Evolutionary conservation across 768 basidiomycete genomes (phyloP).

Genomic region (Russula emetica): DNA sequence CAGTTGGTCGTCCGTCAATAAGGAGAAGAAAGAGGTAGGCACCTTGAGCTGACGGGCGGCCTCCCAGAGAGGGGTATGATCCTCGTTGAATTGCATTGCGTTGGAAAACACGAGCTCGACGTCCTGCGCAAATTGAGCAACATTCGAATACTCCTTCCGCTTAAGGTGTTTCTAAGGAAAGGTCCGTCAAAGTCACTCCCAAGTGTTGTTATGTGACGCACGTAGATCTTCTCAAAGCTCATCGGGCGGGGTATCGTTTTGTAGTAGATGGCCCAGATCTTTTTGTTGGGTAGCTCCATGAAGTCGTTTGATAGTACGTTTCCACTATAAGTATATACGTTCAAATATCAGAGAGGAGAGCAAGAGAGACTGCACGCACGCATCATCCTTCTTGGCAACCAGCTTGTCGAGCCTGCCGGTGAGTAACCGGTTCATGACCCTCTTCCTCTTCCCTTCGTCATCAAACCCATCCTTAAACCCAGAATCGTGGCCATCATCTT

Average conservation of each 20-base stretch:
- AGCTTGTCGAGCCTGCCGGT: conserved; percentile 69
- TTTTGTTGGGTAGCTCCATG: conserved; percentile 78
- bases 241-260: conserved; percentile 73
- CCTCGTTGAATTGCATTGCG: conserved; percentile 83
- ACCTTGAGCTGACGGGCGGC: conserved; percentile 68
- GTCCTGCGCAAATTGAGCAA: conserved; percentile 74
- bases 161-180: conserved; percentile 67
- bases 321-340: conserved; percentile 43
- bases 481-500: conserved; percentile 38
- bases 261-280: conserved; percentile 77
- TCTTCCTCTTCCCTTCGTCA: conserved; percentile 49
- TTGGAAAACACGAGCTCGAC: conserved; percentile 90
- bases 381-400: conserved; percentile 63
- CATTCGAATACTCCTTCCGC: conserved; percentile 66
- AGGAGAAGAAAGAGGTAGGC: conserved; percentile 30
- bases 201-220: conserved; percentile 39
- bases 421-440: conserved; percentile 58
- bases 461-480: conserved; percentile 43
- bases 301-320: conserved; percentile 68
- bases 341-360: conserved; percentile 13
- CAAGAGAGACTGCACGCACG: conserved; percentile 43
- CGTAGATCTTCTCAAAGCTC: conserved; percentile 72
- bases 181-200: background rate
- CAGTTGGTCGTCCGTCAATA: conserved; percentile 16
- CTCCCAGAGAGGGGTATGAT: conserved; percentile 78